Base-by-base conservation (phyloP, 2,329 filamentous ascomycete genomes). In the Colletotrichum sidae region DNA sequence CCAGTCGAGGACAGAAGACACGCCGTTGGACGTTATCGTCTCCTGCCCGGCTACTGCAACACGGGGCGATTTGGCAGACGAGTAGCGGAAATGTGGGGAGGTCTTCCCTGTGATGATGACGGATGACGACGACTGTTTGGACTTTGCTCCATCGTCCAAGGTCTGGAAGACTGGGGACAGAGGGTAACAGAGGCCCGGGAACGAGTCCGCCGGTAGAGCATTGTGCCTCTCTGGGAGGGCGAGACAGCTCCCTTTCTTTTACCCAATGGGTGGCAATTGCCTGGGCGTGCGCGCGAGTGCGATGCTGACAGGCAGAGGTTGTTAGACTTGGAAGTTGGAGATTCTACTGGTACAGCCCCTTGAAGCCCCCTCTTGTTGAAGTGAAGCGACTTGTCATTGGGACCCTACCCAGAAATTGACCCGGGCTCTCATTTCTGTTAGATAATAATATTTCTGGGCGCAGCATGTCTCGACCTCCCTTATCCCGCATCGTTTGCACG, bases 41-140 rank as follows among this genome's bases (percentile, higher is more conserved):
- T 37, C 10, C 33, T 25, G 10, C 41, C 38, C 15, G 41, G 41
- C 34, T 34, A 7, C 13, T 39, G 44, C 17, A n/a, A 35, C 25
- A 17, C 17, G 25, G 17, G 11, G 44, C 44, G 7, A 9, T 46
- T n/a, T 11, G 41, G 49, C 35, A 41, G 15, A 5, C 33, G 37
- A 55, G 45, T 39, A n/a, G n/a, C 54, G 47, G 54, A 64, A 53
- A 41, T 54, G 55, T 59, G 55, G 61, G 55, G 42, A 25, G 25
- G 59, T 38, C 49, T 41, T 60, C 49, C 55, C 15, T 37, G 34
- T n/a, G 55, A 47, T 55, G 56, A 60, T 55, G 56, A 38, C 49
- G 55, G 55, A 64, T 60, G 61, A 64, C 61, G 61, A 64, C 55
- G 44, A 60, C 42, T 54, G 9, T 35, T 6, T 41, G 45, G 13